Base-by-base conservation (phyloP, 140 eudicot genomes). In the Senecio squalidus region DNA sequence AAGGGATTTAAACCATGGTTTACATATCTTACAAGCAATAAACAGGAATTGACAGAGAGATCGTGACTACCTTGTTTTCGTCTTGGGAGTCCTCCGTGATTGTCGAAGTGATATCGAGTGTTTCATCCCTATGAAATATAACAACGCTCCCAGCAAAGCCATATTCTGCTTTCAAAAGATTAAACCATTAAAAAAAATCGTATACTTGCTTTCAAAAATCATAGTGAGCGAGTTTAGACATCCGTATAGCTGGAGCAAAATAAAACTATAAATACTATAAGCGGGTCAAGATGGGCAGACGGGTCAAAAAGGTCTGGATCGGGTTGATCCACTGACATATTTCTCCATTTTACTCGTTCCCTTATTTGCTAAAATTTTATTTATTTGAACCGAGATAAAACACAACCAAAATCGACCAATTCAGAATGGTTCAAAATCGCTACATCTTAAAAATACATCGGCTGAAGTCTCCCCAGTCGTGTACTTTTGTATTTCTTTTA, bases 81-180 rank as follows among this genome's bases (percentile, higher is more conserved):
- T 15, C 66, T 75, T 75, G 2, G 76, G 67, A 26, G 30, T 51
- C 62, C 41, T 75, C 11, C 72, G 17, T 46, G 40, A 24, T 62
- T 64, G 58, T 22, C 68, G 64, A 36, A 75, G 54, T 9, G 80
- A 53, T 62, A 75, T 62, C 3, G 71, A 68, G 56, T 75, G 74
- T 49, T 68, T 75, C 80, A 75, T 75, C 71, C 75, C 80, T 61
- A 75, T 55, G 76, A 75, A 75, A 55, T 16, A 75, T 44, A 75
- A 43, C 67, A 68, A 38, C 13, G 80, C 80, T 62, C 80, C 80
- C 49, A 75, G 27, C 68, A 75, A 75, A 23, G 80, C 51, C 76
- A 75, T 75, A 69, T 75, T 62, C 80, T 75, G 72, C 65, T 45
- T 47, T 58, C 72, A 62, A 69, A 62, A 38, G 24, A 24, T 28